phyloP scores from a whole-genome alignment of 1,284 basidiomycete genomes.

The Ustilago nuda region DNA sequence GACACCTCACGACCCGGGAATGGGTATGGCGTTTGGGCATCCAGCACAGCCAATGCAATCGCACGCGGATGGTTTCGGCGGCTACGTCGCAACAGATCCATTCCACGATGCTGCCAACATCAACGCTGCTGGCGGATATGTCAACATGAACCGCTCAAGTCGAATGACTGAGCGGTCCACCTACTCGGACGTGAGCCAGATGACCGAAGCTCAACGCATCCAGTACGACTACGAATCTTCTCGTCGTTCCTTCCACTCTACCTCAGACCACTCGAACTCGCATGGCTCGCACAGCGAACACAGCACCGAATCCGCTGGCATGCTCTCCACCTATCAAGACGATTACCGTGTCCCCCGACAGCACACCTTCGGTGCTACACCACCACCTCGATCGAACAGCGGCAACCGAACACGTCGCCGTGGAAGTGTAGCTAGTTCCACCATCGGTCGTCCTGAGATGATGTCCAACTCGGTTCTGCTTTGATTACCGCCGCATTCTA shows the following conservation, averaged over 20 bases:
- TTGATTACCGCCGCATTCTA: conserved; percentile 1
- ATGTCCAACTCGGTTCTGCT: conserved; percentile 50
- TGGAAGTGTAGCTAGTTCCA: conserved; percentile 47
- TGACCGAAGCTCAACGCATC: conserved; percentile 59
- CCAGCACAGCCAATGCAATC: conserved; percentile 3
- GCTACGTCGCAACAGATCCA: conserved; percentile 33
- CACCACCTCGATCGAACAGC: conserved; percentile 4
- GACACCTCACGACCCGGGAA: conserved; percentile 20
- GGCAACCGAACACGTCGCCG: conserved; percentile 13
- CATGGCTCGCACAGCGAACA: conserved; percentile 29
- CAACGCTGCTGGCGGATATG: conserved; percentile 26
- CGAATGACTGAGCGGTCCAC: conserved; percentile 52
- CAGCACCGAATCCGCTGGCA: conserved; percentile 19
- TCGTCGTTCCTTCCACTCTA: conserved; percentile 40
- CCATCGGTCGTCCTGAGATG: conserved; percentile 54
- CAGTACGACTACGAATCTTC: conserved; percentile 55
- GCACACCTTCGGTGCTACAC: conserved; percentile 23
- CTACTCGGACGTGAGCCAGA: conserved; percentile 41
- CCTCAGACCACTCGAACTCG: conserved; percentile 26
- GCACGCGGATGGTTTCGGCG: conserved; percentile 31
- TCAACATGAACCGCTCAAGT: conserved; percentile 51
- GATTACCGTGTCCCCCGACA: conserved; percentile 42
- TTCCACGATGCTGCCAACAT: conserved; percentile 25
- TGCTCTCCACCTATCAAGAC: conserved; percentile 41
- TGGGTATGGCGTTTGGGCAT: conserved; percentile 22